phyloP scores from a whole-genome alignment of 345 rosid species.

The Excoecaria cochinchinensis region DNA sequence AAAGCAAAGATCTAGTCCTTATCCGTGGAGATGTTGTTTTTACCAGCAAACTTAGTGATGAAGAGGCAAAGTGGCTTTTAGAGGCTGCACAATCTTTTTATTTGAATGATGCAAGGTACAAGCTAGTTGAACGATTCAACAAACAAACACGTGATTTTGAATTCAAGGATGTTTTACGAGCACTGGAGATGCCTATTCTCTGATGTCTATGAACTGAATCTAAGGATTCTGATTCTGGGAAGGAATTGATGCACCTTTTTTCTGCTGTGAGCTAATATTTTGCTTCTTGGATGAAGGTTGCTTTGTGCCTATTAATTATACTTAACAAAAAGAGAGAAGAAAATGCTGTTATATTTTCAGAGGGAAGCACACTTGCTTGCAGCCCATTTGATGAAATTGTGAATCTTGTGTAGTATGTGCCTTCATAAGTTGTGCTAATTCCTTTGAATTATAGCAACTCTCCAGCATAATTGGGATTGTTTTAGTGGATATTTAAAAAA shows the following conservation, averaged over 20 bases:
- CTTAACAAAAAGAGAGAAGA: not conserved
- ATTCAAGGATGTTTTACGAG: slow-evolving; percentile 80
- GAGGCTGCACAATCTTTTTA: slow-evolving; percentile 88
- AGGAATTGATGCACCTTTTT: not conserved
- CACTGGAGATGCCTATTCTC: slow-evolving; percentile 70
- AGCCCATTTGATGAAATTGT: not conserved
- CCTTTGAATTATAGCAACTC: too few species aligned
- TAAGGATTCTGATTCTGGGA: not conserved
- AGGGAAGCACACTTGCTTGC: too few species aligned
- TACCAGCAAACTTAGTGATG: slow-evolving; percentile 83
- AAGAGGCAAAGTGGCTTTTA: slow-evolving; percentile 87
- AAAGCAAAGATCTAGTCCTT: slow-evolving; percentile 79
- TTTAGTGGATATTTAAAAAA: too few species aligned
- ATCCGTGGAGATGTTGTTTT: slow-evolving; percentile 82
- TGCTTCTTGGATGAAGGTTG: not conserved
- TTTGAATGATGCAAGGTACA: slow-evolving; percentile 73
- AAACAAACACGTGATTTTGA: slow-evolving; percentile 73
- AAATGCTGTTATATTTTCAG: not conserved
- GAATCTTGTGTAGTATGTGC: not conserved
- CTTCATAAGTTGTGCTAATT: too few species aligned
- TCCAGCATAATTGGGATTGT: too few species aligned
- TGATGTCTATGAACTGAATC: slow-evolving; percentile 24
- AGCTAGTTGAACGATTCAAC: slow-evolving; percentile 78
- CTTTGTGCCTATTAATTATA: not conserved
- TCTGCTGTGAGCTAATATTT: not conserved